Evolutionary conservation across 805 yeast species (phyloP).

Genomic region (Hanseniaspora pseudoguilliermondii): DNA sequence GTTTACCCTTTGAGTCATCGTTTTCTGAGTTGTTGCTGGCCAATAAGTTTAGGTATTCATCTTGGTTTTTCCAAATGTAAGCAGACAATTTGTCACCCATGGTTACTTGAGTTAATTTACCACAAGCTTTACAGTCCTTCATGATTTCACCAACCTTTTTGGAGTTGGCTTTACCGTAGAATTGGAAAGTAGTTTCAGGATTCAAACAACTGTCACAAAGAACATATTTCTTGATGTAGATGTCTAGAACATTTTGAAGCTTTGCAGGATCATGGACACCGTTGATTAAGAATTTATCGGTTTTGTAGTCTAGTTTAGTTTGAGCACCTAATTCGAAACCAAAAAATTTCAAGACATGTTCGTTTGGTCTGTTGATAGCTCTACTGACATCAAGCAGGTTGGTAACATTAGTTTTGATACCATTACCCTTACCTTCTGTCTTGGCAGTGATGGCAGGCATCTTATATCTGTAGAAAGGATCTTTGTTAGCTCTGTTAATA

Average conservation of each 20-base stretch:
- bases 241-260: constrained; percentile 88
- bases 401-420: constrained; percentile 89
- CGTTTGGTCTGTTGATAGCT: constrained; percentile 84
- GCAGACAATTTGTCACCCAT: constrained; percentile 78
- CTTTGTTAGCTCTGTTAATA: constrained; percentile 92
- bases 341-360: constrained; percentile 84
- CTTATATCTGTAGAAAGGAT: constrained; percentile 97
- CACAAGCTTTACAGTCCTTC: constrained; percentile 97
- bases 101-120: constrained; percentile 73
- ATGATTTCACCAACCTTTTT: constrained; percentile 62
- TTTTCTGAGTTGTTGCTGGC: constrained; percentile 16
- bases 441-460: constrained; percentile 97
- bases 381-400: constrained; percentile 88
- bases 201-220: constrained; percentile 90
- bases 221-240: constrained; percentile 83
- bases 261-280: constrained; percentile 86
- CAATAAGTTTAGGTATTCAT: constrained; percentile 37
- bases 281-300: constrained; percentile 81
- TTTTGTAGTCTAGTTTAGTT: constrained; percentile 64
- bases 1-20: constrained; percentile 27
- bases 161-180: constrained; percentile 25
- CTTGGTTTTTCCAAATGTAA: constrained; percentile 82
- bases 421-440: constrained; percentile 98
- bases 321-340: constrained; percentile 97
- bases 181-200: constrained; percentile 88